Conservation (phyloP, 352 stramenopile genomes). For the Phytophthora gonapodyides region DNA sequence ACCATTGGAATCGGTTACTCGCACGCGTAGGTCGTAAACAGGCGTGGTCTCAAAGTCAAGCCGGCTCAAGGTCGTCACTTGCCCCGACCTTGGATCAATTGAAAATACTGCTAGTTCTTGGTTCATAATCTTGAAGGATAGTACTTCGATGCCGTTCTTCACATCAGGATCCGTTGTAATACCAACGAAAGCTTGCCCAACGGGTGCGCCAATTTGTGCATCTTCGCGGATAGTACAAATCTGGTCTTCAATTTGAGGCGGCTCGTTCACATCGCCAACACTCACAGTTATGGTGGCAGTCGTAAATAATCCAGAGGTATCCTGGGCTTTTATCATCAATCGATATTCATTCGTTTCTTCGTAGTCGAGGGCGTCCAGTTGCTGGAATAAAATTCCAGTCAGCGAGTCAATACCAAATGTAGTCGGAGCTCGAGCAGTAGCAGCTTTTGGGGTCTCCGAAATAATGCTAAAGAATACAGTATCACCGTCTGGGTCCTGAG, state of each 20-base stretch:
- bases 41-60: constrained; percentile 27
- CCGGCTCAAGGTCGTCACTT: constrained; percentile 7
- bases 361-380: constrained; percentile 38
- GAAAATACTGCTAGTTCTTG: constrained; percentile 11
- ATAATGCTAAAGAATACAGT: constrained; percentile 23
- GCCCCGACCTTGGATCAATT: constrained; percentile 25
- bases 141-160: constrained; percentile 19
- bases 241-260: constrained; percentile 20
- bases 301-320: constrained; percentile 27
- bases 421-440: constrained; percentile 12
- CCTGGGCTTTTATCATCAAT: constrained; percentile 20
- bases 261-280: constrained; percentile 29
- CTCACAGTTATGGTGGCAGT: constrained; percentile 15
- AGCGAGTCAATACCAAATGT: constrained; percentile 50
- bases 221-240: constrained; percentile 24
- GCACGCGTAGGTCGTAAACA: constrained; percentile 17
- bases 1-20: constrained; percentile 20
- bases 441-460: constrained; percentile 16
- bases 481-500: constrained; percentile 23
- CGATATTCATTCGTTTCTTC: constrained; percentile 30
- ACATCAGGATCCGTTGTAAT: constrained; percentile 25
- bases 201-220: constrained; percentile 7
- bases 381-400: constrained; percentile 46
- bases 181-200: constrained; percentile 17
- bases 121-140: constrained; percentile 13